A percentile compares a stretch with the other conserved stretches of the same genome.
Evolutionary conservation across 352 stramenopile genomes (phyloP).

Genomic region (Globisporangium polare): DNA sequence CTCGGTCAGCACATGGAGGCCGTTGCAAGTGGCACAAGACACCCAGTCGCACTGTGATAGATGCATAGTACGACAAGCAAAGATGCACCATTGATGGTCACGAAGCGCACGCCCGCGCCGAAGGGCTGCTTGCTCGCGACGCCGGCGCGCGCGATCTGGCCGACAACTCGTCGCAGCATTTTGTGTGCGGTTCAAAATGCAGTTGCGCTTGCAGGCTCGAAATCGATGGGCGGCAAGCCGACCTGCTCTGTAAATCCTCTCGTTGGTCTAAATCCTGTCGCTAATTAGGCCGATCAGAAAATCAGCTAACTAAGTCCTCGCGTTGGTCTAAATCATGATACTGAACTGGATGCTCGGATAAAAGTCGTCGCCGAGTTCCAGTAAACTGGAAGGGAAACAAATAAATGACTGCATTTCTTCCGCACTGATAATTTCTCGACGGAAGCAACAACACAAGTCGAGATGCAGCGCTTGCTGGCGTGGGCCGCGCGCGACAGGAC

Average conservation of each 20-base stretch:
- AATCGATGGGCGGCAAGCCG: background rate
- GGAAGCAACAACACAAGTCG: background rate
- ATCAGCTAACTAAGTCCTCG: background rate
- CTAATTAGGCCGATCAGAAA: too few relatives aligned
- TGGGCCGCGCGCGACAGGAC: constrained; percentile 8
- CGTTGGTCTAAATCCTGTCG: background rate
- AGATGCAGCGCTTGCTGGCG: constrained; percentile 16
- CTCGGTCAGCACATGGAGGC: background rate
- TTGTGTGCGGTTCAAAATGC: constrained; percentile 9
- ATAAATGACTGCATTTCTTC: constrained; percentile 12
- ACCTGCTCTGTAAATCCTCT: background rate
- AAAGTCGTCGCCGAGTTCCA: background rate
- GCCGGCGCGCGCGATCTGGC: constrained; percentile 24
- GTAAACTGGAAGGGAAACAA: constrained; percentile 10
- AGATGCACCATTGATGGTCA: constrained; percentile 59
- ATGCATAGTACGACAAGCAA: background rate
- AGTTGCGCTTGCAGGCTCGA: background rate
- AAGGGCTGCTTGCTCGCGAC: constrained; percentile 11
- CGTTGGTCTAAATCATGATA: background rate
- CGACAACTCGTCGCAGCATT: constrained; percentile 44
- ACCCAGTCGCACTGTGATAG: too few relatives aligned
- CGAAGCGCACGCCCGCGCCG: constrained; percentile 44
- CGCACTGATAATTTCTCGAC: background rate
- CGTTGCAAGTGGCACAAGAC: background rate
- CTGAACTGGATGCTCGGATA: background rate